These are phyloP conservation scores for Neonectria sp. DNA, from an alignment of 2,329 filamentous ascomycete genomes.

Conservation along the genomic window DNA sequence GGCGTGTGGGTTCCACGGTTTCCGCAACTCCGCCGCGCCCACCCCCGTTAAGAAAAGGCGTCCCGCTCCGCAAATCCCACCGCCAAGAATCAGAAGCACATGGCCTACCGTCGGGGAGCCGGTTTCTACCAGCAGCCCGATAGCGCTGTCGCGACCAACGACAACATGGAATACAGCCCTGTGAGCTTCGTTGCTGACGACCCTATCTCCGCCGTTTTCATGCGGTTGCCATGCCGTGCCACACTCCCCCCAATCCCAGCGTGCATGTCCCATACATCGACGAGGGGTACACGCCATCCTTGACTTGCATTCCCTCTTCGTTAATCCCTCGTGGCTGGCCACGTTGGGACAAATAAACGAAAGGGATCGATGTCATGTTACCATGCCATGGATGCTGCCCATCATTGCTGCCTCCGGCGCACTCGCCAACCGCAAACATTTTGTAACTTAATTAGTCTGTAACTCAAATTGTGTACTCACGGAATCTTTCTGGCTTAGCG, in stretches of 20 bases:
- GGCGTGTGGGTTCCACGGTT: background rate
- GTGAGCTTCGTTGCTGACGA: background rate
- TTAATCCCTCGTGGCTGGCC: background rate
- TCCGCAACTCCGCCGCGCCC: constrained; percentile 23
- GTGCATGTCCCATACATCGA: background rate
- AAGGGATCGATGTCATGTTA: background rate
- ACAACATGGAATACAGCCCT: background rate
- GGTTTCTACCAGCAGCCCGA: constrained; percentile 30
- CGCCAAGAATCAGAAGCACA: background rate
- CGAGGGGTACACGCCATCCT: background rate
- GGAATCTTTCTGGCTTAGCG: constrained; percentile 4
- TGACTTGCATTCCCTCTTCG: background rate
- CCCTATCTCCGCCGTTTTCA: constrained; percentile 7
- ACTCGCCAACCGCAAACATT: background rate
- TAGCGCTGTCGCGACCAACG: background rate
- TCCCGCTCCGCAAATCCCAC: background rate
- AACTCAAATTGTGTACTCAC: background rate
- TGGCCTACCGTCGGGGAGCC: constrained; percentile 20
- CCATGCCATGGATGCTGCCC: background rate
- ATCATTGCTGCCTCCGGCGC: background rate
- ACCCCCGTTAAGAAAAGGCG: background rate
- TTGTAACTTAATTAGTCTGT: background rate
- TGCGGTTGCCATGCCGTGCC: constrained; percentile 9
- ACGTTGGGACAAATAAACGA: background rate
- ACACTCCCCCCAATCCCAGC: background rate